A percentile compares a stretch with the other conserved stretches of the same genome.
Evolutionary conservation across 495 filamentous ascomycete species (phyloP).

Genomic region (Lophium mytilinum): DNA sequence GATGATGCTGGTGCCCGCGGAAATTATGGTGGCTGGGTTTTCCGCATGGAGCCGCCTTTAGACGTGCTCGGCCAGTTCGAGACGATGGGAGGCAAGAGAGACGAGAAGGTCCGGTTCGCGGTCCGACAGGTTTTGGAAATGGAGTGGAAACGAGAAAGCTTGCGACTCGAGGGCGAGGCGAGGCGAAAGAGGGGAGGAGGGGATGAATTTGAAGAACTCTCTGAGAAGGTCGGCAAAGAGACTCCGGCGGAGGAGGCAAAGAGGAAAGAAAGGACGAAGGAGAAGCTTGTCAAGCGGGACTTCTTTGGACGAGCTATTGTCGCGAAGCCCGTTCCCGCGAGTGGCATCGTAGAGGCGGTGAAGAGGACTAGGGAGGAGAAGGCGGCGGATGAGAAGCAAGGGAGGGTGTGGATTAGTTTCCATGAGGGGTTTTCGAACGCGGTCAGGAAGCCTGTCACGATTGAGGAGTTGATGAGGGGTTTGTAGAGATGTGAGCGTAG

Average conservation of each 20-base stretch:
- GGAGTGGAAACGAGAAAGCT: slow-evolving; percentile 61
- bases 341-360: slow-evolving; percentile 32
- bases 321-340: not conserved
- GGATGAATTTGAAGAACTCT: not conserved
- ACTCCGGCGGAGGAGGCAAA: slow-evolving; percentile 34
- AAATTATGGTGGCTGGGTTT: slow-evolving; percentile 55
- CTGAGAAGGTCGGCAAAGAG: slow-evolving; percentile 25
- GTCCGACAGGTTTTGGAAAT: slow-evolving; percentile 88
- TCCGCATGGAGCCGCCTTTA: slow-evolving; percentile 88
- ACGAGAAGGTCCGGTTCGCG: slow-evolving; percentile 64
- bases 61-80: slow-evolving; percentile 51
- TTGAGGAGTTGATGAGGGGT: slow-evolving; percentile 73
- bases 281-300: slow-evolving; percentile 59
- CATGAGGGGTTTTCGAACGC: slow-evolving; percentile 97
- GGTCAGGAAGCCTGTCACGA: slow-evolving; percentile 80
- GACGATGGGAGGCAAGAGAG: slow-evolving; percentile 40
- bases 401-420: slow-evolving; percentile 81
- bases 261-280: slow-evolving; percentile 26
- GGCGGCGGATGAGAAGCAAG: slow-evolving; percentile 33
- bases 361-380: slow-evolving; percentile 34
- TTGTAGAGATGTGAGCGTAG: slow-evolving; percentile 29
- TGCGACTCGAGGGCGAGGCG: slow-evolving; percentile 31
- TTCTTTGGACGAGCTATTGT: slow-evolving; percentile 73
- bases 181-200: slow-evolving; percentile 34
- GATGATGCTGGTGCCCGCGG: slow-evolving; percentile 39